Evolutionary conservation across 2,329 filamentous ascomycete genomes (phyloP).

Genomic region (Tolypocladium guangdongense): DNA sequence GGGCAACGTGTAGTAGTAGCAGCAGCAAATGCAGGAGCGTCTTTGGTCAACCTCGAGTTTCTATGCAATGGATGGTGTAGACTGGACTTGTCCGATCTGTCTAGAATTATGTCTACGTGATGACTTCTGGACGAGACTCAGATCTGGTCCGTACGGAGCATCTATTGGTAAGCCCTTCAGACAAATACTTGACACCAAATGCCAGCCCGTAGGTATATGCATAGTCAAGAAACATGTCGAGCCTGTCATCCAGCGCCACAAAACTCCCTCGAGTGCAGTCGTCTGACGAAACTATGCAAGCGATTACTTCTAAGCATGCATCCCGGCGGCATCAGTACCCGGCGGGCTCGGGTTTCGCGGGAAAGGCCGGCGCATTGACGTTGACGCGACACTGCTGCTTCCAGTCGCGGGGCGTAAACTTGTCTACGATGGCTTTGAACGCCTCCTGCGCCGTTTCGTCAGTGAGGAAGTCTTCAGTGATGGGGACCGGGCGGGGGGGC

Average conservation of each 20-base stretch:
- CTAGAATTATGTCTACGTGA: not conserved
- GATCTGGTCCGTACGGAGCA: too few relatives aligned
- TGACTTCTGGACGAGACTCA: not conserved
- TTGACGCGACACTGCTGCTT: conserved; percentile 39
- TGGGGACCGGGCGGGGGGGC: conserved; percentile 4
- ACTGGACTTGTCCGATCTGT: not conserved
- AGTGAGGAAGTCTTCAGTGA: conserved; percentile 1
- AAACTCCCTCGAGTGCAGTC: not conserved
- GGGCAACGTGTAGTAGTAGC: not conserved
- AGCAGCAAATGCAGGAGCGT: not conserved
- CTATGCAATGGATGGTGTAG: not conserved
- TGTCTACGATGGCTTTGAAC: conserved; percentile 88
- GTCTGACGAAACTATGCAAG: not conserved
- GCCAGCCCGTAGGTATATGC: not conserved
- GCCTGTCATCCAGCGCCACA: not conserved
- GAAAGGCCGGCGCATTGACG: conserved; percentile 31
- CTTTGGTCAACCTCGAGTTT: not conserved
- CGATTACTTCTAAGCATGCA: not conserved
- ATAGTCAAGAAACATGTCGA: not conserved
- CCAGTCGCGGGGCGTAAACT: conserved; percentile 79
- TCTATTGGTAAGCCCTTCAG: not conserved
- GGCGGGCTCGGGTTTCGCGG: conserved; percentile 38
- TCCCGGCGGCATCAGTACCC: conserved; percentile 26
- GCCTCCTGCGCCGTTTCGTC: conserved; percentile 47
- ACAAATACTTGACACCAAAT: not conserved